A percentile compares a stretch with the other conserved stretches of the same genome.
Evolutionary conservation across 805 yeast genomes (phyloP).

Genomic region (Barnettozyma sucrosica): DNA sequence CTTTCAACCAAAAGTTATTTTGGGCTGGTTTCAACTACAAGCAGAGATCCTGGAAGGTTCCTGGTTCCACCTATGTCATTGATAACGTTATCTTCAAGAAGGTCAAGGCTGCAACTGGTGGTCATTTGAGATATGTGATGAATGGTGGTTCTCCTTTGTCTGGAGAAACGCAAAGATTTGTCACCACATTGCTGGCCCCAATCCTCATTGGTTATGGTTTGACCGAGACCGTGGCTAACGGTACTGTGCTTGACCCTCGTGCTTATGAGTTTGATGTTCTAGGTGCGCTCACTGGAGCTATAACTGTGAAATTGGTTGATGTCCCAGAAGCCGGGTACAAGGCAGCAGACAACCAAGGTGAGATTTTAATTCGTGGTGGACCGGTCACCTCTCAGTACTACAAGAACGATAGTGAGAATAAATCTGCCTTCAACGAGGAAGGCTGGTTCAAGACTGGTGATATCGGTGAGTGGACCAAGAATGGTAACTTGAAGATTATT

Average conservation of each 20-base stretch:
- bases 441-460: constrained; percentile 98
- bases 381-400: constrained; percentile 73
- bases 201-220: constrained; percentile 93
- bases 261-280: constrained; percentile 68
- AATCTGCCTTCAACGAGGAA: constrained; percentile 59
- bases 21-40: constrained; percentile 86
- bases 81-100: constrained; percentile 78
- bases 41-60: constrained; percentile 57
- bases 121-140: constrained; percentile 62
- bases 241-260: constrained; percentile 59
- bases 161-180: constrained; percentile 72
- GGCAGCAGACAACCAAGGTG: constrained; percentile 92
- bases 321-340: constrained; percentile 87
- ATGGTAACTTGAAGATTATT: constrained; percentile 75
- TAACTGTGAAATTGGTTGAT: constrained; percentile 85
- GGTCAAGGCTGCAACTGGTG: constrained; percentile 93
- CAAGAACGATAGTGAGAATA: constrained; percentile 77
- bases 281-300: constrained; percentile 78
- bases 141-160: constrained; percentile 95
- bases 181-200: constrained; percentile 71
- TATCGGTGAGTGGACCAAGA: constrained; percentile 85
- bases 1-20: constrained; percentile 68
- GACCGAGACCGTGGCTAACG: constrained; percentile 93
- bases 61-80: constrained; percentile 58
- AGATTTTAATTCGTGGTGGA: constrained; percentile 72